Base-by-base conservation (phyloP, 192 early-diverging fungal genomes). In the Podila minutissima region DNA sequence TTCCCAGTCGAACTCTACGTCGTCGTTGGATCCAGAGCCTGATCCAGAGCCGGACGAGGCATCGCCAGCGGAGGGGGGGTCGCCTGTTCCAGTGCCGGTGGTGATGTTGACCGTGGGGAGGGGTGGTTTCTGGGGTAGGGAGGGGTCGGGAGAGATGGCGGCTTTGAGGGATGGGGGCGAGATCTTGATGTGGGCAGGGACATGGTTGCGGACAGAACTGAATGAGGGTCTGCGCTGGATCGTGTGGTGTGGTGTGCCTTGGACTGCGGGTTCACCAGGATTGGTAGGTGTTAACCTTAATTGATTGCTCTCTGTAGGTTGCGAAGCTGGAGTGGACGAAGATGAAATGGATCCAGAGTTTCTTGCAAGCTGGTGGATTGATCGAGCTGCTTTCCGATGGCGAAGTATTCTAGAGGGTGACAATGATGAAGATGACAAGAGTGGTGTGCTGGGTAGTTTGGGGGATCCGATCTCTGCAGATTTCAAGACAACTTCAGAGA, bases 1-100 rank as follows among this genome's bases (percentile, higher is more conserved):
- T 38, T 71, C 74, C 74, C 74, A 77, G 24, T 77, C 74, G 60
- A 77, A 77, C 41, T 66, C 68, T 31, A 64, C 59, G 32, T 77
- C 68, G 9, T 70, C 68, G 26, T 66, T 41, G 17, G 26, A 41
- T 33, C 55, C 60, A 20, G 24, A 53, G 2, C 22, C 57, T 29
- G 13, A 32, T 41, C 41, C 32, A 33, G 22, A n/a, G 50, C 50
- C 50, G 17, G 5, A 17, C 53, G 41, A 4, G 12, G 41, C 13
- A 46, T 5, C 49, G 5, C 19, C 32, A 1, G 26, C 51, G 53
- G 9, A 12, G 22, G 28, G 61, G 0, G n/a, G 24, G 22, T 67
- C 35, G 33, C 33, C 53, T 17, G 20, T 26, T 37, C 19, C 51
- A 26, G 32, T 28, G 53, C 24, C 22, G 8, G 53, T 55, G 53